Evolutionary conservation across 177 flowering plant genomes (phyloP).

Genomic region (Vitis hybrid): DNA sequence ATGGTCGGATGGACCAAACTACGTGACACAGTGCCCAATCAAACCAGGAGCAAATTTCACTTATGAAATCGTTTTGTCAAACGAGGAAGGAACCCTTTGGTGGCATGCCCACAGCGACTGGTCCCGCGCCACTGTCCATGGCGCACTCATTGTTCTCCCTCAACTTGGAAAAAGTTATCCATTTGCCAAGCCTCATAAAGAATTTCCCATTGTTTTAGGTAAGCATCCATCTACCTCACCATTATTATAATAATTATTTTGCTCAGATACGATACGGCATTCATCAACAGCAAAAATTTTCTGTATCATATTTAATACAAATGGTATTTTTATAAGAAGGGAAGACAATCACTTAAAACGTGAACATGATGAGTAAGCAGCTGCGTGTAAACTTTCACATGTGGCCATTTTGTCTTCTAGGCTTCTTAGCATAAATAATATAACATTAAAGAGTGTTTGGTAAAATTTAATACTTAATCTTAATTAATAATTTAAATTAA

Average conservation of each 20-base stretch:
- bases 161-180: constrained; percentile 25
- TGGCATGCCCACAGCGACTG: constrained; percentile 59
- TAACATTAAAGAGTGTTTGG: too few relatives aligned
- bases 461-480: too few relatives aligned
- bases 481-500: too few relatives aligned
- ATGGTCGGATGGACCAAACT: constrained; percentile 55
- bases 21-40: constrained; percentile 48
- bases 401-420: too few relatives aligned
- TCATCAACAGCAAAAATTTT: too few relatives aligned
- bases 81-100: constrained; percentile 49
- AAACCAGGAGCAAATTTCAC: constrained; percentile 34
- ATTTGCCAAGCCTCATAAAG: constrained; percentile 28
- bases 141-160: constrained; percentile 31
- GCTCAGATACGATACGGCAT: too few relatives aligned
- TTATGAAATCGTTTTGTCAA: constrained; percentile 26
- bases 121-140: constrained; percentile 49
- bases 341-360: too few relatives aligned
- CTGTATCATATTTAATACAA: too few relatives aligned
- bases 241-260: neutral
- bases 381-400: too few relatives aligned
- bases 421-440: too few relatives aligned
- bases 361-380: too few relatives aligned
- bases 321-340: too few relatives aligned
- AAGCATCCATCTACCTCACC: neutral
- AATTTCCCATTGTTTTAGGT: constrained; percentile 39